These are phyloP conservation scores for Knoxia roxburghii DNA, from an alignment of 257 asterid species.

Conservation along the genomic window DNA sequence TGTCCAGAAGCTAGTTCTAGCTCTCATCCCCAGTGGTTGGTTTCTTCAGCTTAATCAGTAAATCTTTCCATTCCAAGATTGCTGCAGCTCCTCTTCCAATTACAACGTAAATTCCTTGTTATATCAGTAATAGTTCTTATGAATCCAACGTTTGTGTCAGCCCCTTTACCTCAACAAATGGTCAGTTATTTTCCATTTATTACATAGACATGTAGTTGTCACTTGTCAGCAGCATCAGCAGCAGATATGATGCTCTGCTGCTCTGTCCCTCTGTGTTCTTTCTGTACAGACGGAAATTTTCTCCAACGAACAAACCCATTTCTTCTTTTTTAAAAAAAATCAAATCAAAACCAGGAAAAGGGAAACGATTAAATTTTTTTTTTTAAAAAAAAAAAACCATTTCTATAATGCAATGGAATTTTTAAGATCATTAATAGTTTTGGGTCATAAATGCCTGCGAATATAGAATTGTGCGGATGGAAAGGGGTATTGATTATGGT, in stretches of 20 bases:
- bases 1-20: not conserved
- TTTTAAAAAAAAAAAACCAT: not conserved
- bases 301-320: not conserved
- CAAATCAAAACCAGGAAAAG: too few relatives aligned
- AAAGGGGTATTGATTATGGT: conserved; percentile 18
- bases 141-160: not conserved
- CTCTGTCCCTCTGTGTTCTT: not conserved
- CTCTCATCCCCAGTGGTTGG: not conserved
- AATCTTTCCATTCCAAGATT: conserved; percentile 7
- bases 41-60: not conserved
- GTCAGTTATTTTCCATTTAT: not conserved
- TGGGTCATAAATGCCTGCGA: conserved; percentile 9
- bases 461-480: conserved; percentile 8
- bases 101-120: not conserved
- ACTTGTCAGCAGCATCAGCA: not conserved
- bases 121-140: too few relatives aligned
- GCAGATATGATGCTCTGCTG: not conserved
- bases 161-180: not conserved
- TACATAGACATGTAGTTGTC: not conserved
- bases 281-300: not conserved
- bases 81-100: not conserved
- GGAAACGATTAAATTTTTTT: too few relatives aligned
- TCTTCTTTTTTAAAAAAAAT: too few relatives aligned
- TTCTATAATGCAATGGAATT: not conserved
- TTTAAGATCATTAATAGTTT: not conserved